phyloP scores from a whole-genome alignment of 2,329 filamentous ascomycete genomes.

The Aspergillus sp. region DNA sequence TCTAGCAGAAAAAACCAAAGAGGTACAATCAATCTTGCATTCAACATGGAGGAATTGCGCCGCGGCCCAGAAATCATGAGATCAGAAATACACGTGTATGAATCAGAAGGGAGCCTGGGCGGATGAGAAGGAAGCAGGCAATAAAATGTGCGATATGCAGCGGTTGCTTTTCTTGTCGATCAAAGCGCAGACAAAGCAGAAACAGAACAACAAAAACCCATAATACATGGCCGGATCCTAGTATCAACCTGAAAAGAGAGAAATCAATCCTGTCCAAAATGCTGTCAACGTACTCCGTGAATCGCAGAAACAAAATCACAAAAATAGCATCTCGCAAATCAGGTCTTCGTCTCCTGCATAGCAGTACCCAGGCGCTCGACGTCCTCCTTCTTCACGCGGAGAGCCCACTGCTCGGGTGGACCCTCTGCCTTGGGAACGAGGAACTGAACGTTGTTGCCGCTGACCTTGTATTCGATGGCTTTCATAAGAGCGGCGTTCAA shows the following conservation, averaged over 20 bases:
- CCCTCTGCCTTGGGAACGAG: slow-evolving; percentile 56
- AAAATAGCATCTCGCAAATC: slow-evolving; percentile 1
- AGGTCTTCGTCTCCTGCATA: slow-evolving; percentile 23
- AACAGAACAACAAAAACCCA: slow-evolving; percentile 11
- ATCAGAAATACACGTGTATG: slow-evolving; percentile 3
- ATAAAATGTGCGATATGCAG: not conserved
- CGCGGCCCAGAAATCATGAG: slow-evolving; percentile 4
- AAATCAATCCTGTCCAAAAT: slow-evolving; percentile 10
- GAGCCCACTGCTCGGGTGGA: slow-evolving; percentile 66
- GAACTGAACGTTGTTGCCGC: slow-evolving; percentile 45
- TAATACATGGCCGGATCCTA: slow-evolving; percentile 16
- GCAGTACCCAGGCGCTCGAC: slow-evolving; percentile 11
- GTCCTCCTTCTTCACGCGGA: slow-evolving; percentile 60
- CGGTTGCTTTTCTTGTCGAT: slow-evolving; percentile 3
- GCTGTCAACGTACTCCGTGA: slow-evolving; percentile 14
- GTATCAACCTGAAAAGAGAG: slow-evolving; percentile 5
- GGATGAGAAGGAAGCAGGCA: not conserved
- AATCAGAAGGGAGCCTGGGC: not conserved
- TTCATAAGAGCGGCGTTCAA: slow-evolving; percentile 68
- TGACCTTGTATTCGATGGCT: slow-evolving; percentile 61
- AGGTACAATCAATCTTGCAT: not conserved
- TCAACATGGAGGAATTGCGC: not conserved
- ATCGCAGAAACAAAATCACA: not conserved
- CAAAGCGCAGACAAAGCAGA: not conserved
- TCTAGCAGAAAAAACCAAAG: not conserved